phyloP scores from a whole-genome alignment of 1,284 basidiomycete genomes.

The Rhodotorula sp. region DNA sequence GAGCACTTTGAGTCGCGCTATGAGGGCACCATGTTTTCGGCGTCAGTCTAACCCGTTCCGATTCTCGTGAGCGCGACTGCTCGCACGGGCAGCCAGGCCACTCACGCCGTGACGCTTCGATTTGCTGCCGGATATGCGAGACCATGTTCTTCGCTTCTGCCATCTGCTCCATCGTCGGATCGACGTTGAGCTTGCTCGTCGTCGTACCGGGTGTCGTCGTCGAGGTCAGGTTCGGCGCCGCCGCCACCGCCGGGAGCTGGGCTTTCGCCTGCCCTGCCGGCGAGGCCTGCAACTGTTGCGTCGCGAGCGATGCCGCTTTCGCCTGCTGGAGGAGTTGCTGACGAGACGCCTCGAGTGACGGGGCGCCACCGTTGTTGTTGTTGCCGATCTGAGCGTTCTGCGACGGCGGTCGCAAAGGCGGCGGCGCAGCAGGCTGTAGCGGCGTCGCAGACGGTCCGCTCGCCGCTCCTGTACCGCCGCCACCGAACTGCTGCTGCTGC shows the following conservation, averaged over 20 bases:
- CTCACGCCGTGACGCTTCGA: constrained; percentile 25
- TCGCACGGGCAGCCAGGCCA: not conserved
- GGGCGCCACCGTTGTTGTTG: not conserved
- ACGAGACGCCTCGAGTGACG: constrained; percentile 13
- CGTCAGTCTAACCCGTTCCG: no score
- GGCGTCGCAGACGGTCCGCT: not conserved
- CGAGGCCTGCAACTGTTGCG: constrained; percentile 10
- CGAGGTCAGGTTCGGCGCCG: not conserved
- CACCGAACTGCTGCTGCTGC: constrained; percentile 5
- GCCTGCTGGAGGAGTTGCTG: constrained; percentile 21
- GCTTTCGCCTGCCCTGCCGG: not conserved
- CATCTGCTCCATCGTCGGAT: constrained; percentile 34
- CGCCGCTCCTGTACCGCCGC: not conserved
- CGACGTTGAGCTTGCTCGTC: constrained; percentile 8
- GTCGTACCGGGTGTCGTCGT: not conserved
- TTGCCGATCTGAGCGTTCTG: constrained; percentile 2
- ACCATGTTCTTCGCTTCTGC: constrained; percentile 25
- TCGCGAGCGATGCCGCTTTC: constrained; percentile 9
- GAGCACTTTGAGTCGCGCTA: constrained; percentile 30
- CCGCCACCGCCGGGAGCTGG: not conserved
- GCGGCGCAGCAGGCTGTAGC: not conserved
- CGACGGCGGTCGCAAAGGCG: constrained; percentile 6
- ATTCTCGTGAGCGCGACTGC: no score
- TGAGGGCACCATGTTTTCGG: not conserved
- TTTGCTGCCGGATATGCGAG: constrained; percentile 5